Base-by-base conservation (phyloP, 2,329 filamentous ascomycete genomes). In the Fusarium albosuccineum region DNA sequence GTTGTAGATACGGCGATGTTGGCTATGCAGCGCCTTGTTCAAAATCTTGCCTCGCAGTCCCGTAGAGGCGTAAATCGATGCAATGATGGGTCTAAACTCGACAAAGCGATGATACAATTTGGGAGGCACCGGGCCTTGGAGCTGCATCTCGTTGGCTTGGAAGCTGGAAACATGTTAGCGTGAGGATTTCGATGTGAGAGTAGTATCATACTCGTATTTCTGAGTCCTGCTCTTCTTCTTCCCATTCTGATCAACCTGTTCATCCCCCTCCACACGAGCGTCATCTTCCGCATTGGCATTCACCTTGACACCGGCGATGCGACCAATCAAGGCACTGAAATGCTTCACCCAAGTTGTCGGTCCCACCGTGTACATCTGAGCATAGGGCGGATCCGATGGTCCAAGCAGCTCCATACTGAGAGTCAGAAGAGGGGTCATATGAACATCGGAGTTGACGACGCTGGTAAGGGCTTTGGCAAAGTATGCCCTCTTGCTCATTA, bases 21-120 rank as follows among this genome's bases (percentile, higher is more conserved):
- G 95, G 75, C 97, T 93, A 78, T 97, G 94, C 7, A 98, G 84
- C 1, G 93, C 92, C 73, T 91, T 91, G 78, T 96, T 93, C 17
- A 97, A 82, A 45, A 97, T 85, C 65, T 88, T 90, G 16, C 95
- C 95, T 49, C 92, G 87, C 5, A 97, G 73, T 53, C 94, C 94
- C 29, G 87, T 87, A 9, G 88, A 87, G 2, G 89, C 91, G 79
- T 97, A 98, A 89, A 97, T 97, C 67, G 89, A 88, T 51, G 92
- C 92, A 56, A 98, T 92, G 74, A 97, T 93, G 27, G 94, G 94
- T 58, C 89, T 91, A 79, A 97, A 97, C 77, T 97, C 94, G 59
- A 97, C 94, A 74, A 92, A 98, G 69, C 94, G 91, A 77, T 97
- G 94, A 77, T 97, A 97, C 34, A 98, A 83, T 64, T 89, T 83